phyloP scores from a whole-genome alignment of 306 rosid species.

The Argentina anserina region DNA sequence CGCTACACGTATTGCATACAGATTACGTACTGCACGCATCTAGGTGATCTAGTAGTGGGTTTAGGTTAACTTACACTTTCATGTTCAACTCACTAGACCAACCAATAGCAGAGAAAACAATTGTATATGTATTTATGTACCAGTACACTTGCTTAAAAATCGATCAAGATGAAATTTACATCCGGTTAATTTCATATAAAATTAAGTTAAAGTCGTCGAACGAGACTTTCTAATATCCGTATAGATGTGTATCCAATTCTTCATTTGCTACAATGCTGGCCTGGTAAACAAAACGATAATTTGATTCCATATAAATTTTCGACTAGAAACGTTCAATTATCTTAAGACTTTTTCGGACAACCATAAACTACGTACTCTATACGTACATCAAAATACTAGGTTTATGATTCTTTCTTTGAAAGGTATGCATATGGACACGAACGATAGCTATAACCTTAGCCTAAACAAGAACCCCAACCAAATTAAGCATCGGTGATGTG shows the following conservation, averaged over 20 bases:
- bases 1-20: too few relatives aligned
- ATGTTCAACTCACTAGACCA: too few relatives aligned
- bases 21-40: slow-evolving; percentile 1
- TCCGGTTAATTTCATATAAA: too few relatives aligned
- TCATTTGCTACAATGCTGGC: too few relatives aligned
- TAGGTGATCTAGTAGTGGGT: neutral
- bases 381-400: neutral
- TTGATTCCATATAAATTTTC: too few relatives aligned
- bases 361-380: neutral
- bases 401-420: neutral
- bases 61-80: neutral
- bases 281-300: too few relatives aligned
- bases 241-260: neutral
- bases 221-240: too few relatives aligned
- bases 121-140: too few relatives aligned
- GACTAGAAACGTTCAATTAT: neutral
- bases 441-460: neutral
- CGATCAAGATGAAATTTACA: too few relatives aligned
- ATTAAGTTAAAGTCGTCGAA: too few relatives aligned
- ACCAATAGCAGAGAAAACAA: too few relatives aligned
- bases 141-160: too few relatives aligned
- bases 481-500: neutral
- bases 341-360: neutral
- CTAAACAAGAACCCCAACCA: neutral
- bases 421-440: neutral